These are phyloP conservation scores for Dimocarpus longan DNA, from an alignment of 345 rosid species.

Conservation along the genomic window DNA sequence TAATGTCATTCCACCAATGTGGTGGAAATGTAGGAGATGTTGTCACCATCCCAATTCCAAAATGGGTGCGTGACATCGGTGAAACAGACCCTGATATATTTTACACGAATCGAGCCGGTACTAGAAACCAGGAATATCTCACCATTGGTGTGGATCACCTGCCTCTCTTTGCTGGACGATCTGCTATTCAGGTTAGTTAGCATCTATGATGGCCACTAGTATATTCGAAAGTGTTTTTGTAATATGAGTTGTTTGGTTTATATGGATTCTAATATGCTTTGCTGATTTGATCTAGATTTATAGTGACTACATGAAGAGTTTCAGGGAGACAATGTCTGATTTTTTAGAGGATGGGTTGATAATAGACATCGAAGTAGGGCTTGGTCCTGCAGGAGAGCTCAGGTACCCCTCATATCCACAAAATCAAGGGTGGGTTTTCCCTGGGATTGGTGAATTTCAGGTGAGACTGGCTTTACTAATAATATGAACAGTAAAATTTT, in stretches of 20 bases:
- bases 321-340: constrained; percentile 69
- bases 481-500: neutral
- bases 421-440: constrained; percentile 78
- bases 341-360: constrained; percentile 58
- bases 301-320: constrained; percentile 80
- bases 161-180: constrained; percentile 63
- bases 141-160: constrained; percentile 65
- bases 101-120: constrained; percentile 60
- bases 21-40: constrained; percentile 88
- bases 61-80: constrained; percentile 67
- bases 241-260: neutral
- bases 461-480: constrained; percentile 27
- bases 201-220: neutral
- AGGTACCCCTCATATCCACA: constrained; percentile 81
- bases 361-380: constrained; percentile 82
- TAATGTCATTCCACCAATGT: constrained; percentile 88
- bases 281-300: constrained; percentile 49
- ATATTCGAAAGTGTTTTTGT: neutral
- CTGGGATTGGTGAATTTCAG: constrained; percentile 91
- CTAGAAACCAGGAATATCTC: constrained; percentile 67
- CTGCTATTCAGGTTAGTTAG: constrained; percentile 57
- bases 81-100: constrained; percentile 63
- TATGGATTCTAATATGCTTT: neutral
- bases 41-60: constrained; percentile 71
- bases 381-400: constrained; percentile 92